Evolutionary conservation across 139 green algal genomes (phyloP).

Genomic region (Picochlorum costavermella): DNA sequence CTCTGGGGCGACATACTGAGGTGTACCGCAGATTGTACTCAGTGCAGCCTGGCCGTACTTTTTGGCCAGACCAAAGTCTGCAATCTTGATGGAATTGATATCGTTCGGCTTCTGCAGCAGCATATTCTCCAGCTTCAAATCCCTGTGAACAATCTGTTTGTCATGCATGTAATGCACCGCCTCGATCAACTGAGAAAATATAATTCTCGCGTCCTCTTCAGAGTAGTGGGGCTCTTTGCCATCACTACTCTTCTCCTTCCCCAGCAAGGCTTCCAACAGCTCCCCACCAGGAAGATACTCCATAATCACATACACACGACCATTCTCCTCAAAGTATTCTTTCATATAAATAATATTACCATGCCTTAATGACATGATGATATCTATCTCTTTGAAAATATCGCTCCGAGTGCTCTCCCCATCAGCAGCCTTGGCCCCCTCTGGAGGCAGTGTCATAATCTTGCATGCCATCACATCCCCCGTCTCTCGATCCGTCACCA

Average conservation of each 20-base stretch:
- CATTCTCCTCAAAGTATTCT: slow-evolving; percentile 80
- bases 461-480: slow-evolving; percentile 71
- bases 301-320: slow-evolving; percentile 80
- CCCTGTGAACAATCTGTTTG: slow-evolving; percentile 66
- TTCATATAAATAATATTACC: slow-evolving; percentile 77
- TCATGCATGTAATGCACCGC: slow-evolving; percentile 80
- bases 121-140: slow-evolving; percentile 95
- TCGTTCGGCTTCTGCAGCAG: slow-evolving; percentile 61
- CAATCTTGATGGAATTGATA: slow-evolving; percentile 57
- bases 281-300: slow-evolving; percentile 72
- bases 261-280: slow-evolving; percentile 75
- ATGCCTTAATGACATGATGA: slow-evolving; percentile 70
- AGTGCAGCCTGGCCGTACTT: slow-evolving; percentile 41
- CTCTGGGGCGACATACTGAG: slow-evolving; percentile 90
- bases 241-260: slow-evolving; percentile 22
- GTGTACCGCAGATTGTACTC: slow-evolving; percentile 81
- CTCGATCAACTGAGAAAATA: slow-evolving; percentile 68
- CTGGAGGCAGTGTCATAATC: slow-evolving; percentile 73
- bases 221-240: slow-evolving; percentile 45
- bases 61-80: slow-evolving; percentile 87
- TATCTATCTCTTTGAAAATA: slow-evolving; percentile 91
- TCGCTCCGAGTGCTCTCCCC: slow-evolving; percentile 71
- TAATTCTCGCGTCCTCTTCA: slow-evolving; percentile 61
- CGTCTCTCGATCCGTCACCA: slow-evolving; percentile 46
- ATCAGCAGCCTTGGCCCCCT: slow-evolving; percentile 41